Evolutionary conservation across 1,284 basidiomycete species (phyloP), one percentile per base, ranked within the genome.

Genomic region (Cystobasidiaceae sp.): DNA sequence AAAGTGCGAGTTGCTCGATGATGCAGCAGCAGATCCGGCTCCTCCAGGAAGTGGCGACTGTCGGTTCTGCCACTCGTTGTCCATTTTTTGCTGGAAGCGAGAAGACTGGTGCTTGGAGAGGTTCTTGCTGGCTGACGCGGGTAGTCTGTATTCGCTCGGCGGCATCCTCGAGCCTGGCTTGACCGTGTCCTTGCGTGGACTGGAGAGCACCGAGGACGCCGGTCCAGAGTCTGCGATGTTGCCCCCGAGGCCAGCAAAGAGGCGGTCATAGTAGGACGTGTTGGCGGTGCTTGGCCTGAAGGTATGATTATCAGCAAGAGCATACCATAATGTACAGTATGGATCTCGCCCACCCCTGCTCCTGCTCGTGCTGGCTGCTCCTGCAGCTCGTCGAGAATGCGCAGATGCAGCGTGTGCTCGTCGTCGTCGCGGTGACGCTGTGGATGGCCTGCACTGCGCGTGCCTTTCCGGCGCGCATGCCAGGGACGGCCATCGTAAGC

Each of bases 311-410:
- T 11, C 9, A 46, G 13, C 11, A 21, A 21, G 11, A 21, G 9
- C 30, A 17, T 6, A 7, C 17, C 21, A 17, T 17, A 7, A n/a
- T 4, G 21, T 49, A 6, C n/a, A n/a, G n/a, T 19, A 32, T n/a
- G n/a, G n/a, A n/a, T n/a, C 19, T 4, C 17, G 25, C 45, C 33
- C 44, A 49, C 43, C 48, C 43, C 13, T 48, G 45, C 45, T 48
- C 13, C 15, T 48, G 45, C 43, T 46, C 30, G 21, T 49, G 56
- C 43, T 64, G 52, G 44, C 27, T 34, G 34, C 46, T 64, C 49
- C 43, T 64, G 52, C 61, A 64, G 0, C n/a, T 54, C 5, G 51
- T 54, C 34, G 61, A 64, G 23, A 64, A 64, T n/a, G 25, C 61
- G 45, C 61, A 64, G 43, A 51, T 56, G 43, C 61, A 64, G 34